phyloP scores from a whole-genome alignment of 2,329 filamentous ascomycete genomes.

The Endothia cerciana region DNA sequence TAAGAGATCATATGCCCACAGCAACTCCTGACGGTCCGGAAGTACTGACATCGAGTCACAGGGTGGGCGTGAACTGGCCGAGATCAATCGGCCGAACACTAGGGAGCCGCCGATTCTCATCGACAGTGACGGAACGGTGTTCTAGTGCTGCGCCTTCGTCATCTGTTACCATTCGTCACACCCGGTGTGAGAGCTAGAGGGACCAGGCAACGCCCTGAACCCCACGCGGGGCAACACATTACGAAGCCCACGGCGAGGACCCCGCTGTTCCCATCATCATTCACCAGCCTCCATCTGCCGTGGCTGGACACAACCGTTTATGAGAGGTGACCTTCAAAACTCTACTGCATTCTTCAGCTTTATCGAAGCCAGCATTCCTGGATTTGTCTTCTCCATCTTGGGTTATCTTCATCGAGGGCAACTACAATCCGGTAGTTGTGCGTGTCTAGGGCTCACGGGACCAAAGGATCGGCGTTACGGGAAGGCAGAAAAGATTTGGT shows the following conservation, averaged over 20 bases:
- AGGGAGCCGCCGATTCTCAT: slow-evolving; percentile 97
- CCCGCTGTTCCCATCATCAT: background rate
- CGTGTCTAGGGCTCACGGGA: background rate
- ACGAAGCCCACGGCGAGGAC: background rate
- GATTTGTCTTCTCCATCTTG: background rate
- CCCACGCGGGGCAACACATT: background rate
- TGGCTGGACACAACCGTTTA: background rate
- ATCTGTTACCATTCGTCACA: background rate
- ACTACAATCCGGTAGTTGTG: background rate
- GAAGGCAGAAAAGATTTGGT: background rate
- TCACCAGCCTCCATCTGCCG: too few species aligned
- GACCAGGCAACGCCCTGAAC: background rate
- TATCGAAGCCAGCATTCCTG: background rate
- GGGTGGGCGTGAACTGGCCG: slow-evolving; percentile 94
- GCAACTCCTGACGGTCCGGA: background rate
- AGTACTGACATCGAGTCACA: slow-evolving; percentile 34
- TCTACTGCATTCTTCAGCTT: background rate
- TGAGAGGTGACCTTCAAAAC: background rate
- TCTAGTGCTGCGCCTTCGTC: slow-evolving; percentile 55
- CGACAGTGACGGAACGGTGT: slow-evolving; percentile 93
- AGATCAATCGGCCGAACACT: slow-evolving; percentile 93
- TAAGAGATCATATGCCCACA: slow-evolving; percentile 45
- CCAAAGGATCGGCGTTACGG: background rate
- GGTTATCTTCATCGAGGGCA: background rate
- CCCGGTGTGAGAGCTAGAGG: background rate